Evolutionary conservation across 179 eudicot species (phyloP).

Genomic region (Silene coronaria): DNA sequence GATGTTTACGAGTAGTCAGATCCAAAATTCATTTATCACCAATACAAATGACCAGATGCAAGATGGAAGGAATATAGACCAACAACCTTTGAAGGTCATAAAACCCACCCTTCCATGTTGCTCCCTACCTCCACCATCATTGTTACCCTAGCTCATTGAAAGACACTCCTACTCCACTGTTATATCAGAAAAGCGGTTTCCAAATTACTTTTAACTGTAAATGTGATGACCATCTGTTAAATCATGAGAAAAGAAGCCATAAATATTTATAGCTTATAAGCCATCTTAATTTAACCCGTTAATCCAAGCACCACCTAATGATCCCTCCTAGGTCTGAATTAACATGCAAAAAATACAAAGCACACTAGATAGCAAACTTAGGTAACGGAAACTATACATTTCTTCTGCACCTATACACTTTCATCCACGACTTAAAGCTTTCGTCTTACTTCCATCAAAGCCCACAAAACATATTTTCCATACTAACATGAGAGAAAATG

Average conservation of each 20-base stretch:
- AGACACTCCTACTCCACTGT: too few species aligned
- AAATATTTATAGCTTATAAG: too few species aligned
- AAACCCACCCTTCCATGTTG: neutral
- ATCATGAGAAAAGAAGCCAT: too few species aligned
- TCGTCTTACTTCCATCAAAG: neutral
- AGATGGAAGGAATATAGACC: neutral
- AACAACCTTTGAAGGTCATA: neutral
- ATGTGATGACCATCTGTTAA: too few species aligned
- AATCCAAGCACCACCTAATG: too few species aligned
- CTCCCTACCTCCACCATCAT: too few species aligned
- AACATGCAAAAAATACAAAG: too few species aligned
- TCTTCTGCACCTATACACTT: neutral
- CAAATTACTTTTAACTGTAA: too few species aligned
- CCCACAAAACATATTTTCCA: neutral
- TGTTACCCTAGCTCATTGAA: too few species aligned
- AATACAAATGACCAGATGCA: neutral
- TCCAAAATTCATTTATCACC: neutral
- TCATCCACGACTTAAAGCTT: neutral
- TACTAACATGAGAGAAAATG: neutral
- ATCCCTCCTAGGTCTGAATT: too few species aligned
- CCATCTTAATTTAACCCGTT: too few species aligned
- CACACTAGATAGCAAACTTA: neutral
- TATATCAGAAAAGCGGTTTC: too few species aligned
- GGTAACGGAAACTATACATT: neutral
- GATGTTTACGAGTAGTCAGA: neutral